These are phyloP conservation scores for Basidiobolus meristosporus DNA, from an alignment of 371 early-diverging fungal species.

Conservation along the genomic window DNA sequence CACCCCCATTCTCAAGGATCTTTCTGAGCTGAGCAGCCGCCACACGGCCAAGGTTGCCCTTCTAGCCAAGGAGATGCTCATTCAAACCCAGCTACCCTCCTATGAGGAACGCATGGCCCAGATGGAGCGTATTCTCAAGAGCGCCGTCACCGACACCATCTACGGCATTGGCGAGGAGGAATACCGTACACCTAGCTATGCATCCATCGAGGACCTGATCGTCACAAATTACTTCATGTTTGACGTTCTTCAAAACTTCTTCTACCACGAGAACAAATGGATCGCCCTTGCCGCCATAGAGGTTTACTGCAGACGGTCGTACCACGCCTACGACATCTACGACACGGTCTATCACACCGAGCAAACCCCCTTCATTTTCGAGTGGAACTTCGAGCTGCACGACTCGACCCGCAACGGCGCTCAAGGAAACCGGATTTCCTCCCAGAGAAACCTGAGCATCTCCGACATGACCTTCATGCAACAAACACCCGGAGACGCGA, in stretches of 20 bases:
- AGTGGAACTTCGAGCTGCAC: conserved; percentile 54
- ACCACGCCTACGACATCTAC: conserved; percentile 85
- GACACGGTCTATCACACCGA: conserved; percentile 62
- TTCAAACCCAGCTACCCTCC: conserved; percentile 82
- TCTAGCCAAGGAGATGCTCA: conserved; percentile 82
- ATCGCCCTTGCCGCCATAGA: conserved; percentile 80
- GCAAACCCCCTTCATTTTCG: conserved; percentile 38
- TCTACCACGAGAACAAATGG: conserved; percentile 62
- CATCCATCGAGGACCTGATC: conserved; percentile 71
- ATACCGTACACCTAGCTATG: conserved; percentile 56
- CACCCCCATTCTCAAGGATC: conserved; percentile 54
- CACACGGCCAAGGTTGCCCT: conserved; percentile 74
- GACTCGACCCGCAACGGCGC: conserved; percentile 4
- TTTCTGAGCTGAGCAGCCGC: conserved; percentile 64
- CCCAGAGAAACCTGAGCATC: conserved; percentile 45
- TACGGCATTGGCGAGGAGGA: conserved; percentile 49
- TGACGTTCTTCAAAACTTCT: conserved; percentile 87
- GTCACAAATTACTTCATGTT: conserved; percentile 87
- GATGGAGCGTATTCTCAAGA: conserved; percentile 66
- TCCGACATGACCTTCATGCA: conserved; percentile 41
- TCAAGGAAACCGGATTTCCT: conserved; percentile 43
- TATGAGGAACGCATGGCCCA: conserved; percentile 72
- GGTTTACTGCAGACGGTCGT: conserved; percentile 87
- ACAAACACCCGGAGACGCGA: conserved; percentile 15
- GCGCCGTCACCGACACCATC: conserved; percentile 57